These are phyloP conservation scores for Eragrostis nindensis DNA, from an alignment of 176 grass and related monocot genomes.

Conservation along the genomic window DNA sequence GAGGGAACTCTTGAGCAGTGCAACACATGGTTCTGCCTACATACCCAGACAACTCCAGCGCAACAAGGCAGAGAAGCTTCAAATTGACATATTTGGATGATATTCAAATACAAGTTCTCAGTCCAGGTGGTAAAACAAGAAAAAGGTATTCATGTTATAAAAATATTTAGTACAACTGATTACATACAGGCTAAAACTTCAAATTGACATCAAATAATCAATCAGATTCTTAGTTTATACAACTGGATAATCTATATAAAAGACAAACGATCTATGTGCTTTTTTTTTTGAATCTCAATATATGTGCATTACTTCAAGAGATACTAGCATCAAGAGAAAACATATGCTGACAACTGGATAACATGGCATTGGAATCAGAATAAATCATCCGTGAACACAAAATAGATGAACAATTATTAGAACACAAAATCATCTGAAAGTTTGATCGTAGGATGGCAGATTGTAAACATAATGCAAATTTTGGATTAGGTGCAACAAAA, in stretches of 20 bases:
- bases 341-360: no score
- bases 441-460: no score
- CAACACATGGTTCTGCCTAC: not conserved
- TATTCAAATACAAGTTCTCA: not conserved
- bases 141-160: not conserved
- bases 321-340: no score
- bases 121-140: not conserved
- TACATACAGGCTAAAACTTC: not conserved
- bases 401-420: no score
- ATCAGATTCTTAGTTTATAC: not conserved
- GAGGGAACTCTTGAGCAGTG: slow-evolving; percentile 23
- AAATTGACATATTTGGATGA: not conserved
- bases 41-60: not conserved
- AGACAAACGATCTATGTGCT: not conserved
- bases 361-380: no score
- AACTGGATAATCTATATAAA: not conserved
- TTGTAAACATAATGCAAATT: no score
- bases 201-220: not conserved
- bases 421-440: no score
- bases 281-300: no score
- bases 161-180: no score
- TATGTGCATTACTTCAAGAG: no score
- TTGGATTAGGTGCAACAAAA: no score
- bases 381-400: no score
- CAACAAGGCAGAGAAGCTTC: slow-evolving; percentile 38